Conservation (phyloP, 805 yeast genomes). For the Saccharomycopsis babjevae region DNA sequence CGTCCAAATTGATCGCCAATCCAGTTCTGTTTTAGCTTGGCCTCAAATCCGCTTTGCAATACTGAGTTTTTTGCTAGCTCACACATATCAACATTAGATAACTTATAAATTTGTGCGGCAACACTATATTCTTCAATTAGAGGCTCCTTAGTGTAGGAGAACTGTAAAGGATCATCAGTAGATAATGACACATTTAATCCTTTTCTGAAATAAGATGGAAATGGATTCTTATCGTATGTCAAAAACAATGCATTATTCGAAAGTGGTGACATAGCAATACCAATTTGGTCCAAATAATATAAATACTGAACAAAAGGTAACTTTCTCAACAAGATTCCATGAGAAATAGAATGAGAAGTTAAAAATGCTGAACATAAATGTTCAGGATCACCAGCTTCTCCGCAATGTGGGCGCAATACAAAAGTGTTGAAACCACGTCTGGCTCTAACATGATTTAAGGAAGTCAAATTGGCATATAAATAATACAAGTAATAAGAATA, state of each 20-base stretch:
- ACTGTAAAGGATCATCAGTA: constrained; percentile 96
- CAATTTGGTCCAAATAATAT: constrained; percentile 88
- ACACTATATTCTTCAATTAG: constrained; percentile 95
- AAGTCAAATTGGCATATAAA: constrained; percentile 74
- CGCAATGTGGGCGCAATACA: constrained; percentile 95
- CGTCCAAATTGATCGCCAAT: constrained; percentile 8
- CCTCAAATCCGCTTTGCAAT: constrained; percentile 88
- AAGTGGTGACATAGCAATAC: constrained; percentile 96
- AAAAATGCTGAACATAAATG: constrained; percentile 85
- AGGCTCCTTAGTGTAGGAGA: constrained; percentile 94
- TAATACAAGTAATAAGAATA: constrained; percentile 91
- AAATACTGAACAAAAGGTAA: constrained; percentile 91
- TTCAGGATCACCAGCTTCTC: constrained; percentile 99
- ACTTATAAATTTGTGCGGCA: constrained; percentile 94
- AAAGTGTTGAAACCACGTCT: constrained; percentile 74
- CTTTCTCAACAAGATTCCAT: constrained; percentile 88
- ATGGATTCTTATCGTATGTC: constrained; percentile 95
- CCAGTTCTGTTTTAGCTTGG: constrained; percentile 76
- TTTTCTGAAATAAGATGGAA: constrained; percentile 78
- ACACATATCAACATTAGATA: constrained; percentile 94
- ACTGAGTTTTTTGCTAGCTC: constrained; percentile 93
- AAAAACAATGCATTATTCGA: constrained; percentile 93
- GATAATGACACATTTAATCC: constrained; percentile 92
- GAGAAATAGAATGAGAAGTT: constrained; percentile 87
- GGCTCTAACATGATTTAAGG: constrained; percentile 76